Evolutionary conservation across 179 eudicot genomes (phyloP), one percentile per base, ranked within the genome.

Genomic region (Beta corolliflora): DNA sequence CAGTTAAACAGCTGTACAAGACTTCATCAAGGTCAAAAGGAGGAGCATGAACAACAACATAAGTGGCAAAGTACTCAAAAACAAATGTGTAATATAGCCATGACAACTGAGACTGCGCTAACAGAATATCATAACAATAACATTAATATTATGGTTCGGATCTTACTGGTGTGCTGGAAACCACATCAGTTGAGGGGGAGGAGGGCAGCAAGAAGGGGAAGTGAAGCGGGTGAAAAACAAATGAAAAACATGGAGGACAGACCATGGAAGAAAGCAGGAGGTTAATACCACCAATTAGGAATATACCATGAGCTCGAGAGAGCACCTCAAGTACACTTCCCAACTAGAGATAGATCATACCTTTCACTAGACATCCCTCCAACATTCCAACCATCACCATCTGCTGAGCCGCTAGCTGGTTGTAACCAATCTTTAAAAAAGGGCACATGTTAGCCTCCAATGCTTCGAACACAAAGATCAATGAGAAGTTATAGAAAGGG

Each of bases 381-480:
- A 77, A 84, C 87, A 81, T 81, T 87, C 92, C 92, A 91, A 55
- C 90, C 88, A 78, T 77, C 89, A 25, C 84, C 89, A 19, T 85
- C 91, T 78, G 90, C 83, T 80, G 97, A 81, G 63, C 89, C 85
- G 68, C 90, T 88, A 63, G 91, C 84, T 74, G 90, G 95, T 77
- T 84, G 90, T 82, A 88, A 88, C 98, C 97, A 95, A 84, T 90
- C 98, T 95, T 68, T 77, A 83, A 73, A 82, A 66, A 66, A 54
- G 56, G 66, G 77, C 31, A 59, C 15, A 75, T 23, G 68, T 77
- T 8, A 52, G 18, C 36, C 46, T 19, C 52, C 45, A n/a, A 52
- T 25, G 19, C 59, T 21, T 41, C 50, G 2, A 77, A 12, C 9
- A 56, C 73, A 31, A 76, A 55, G 56, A 71, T 61, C 29, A 71